Percentiles rank a stretch among this genome's conserved stretches.
These are phyloP conservation scores for Phytophthora pinifolia DNA, from an alignment of 352 stramenopile genomes.

Conservation along the genomic window DNA sequence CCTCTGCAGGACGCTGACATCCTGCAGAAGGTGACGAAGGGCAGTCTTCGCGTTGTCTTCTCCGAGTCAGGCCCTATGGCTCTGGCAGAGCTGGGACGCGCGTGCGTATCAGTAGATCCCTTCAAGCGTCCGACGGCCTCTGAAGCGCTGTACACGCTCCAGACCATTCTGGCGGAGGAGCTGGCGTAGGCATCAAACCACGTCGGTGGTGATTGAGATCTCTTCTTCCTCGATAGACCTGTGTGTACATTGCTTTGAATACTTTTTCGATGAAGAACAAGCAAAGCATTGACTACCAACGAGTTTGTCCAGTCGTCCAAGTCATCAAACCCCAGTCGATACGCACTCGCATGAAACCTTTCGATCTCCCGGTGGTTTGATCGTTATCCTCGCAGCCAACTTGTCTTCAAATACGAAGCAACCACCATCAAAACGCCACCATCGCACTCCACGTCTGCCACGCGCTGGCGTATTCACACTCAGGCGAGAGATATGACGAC, in stretches of 20 bases:
- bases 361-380: neutral
- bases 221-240: constrained; percentile 14
- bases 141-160: constrained; percentile 39
- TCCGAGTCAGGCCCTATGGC: constrained; percentile 15
- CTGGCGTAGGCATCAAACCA: constrained; percentile 13
- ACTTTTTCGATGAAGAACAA: neutral
- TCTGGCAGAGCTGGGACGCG: constrained; percentile 27
- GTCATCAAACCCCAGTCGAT: too few relatives aligned
- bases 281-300: constrained; percentile 2
- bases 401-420: constrained; percentile 1
- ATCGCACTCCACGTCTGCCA: constrained; percentile 41
- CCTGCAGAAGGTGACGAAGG: constrained; percentile 35
- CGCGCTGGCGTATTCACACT: constrained; percentile 49
- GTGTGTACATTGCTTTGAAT: constrained; percentile 13
- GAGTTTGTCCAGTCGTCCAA: too few relatives aligned
- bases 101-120: constrained; percentile 31
- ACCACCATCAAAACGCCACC: constrained; percentile 11
- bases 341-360: too few relatives aligned
- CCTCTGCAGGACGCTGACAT: constrained; percentile 31
- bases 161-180: constrained; percentile 28
- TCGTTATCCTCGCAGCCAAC: neutral
- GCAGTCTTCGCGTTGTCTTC: constrained; percentile 34
- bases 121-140: constrained; percentile 28
- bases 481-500: constrained; percentile 20
- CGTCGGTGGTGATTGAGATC: neutral